Conservation (phyloP, 768 basidiomycete species). For the Strobilomyces dryophilus region DNA sequence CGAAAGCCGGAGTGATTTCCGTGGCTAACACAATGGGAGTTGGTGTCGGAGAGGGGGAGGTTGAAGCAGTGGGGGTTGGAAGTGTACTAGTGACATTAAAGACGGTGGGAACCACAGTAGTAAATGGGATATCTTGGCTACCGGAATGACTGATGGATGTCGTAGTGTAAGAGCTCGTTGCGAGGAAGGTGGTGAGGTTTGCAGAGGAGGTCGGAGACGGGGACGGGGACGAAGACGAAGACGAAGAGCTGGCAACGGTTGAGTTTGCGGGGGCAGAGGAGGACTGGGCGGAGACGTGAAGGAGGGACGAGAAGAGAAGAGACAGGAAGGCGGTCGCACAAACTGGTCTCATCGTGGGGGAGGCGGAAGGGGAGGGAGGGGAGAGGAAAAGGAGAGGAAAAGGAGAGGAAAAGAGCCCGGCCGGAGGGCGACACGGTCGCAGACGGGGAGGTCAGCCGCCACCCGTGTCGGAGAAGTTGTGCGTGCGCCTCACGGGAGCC, state of each 20-base stretch:
- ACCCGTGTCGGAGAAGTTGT: constrained; percentile 2
- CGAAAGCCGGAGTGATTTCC: constrained; percentile 82
- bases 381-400: not conserved
- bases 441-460: constrained; percentile 29
- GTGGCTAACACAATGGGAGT: constrained; percentile 48
- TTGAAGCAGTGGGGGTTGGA: constrained; percentile 44
- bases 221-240: not conserved
- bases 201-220: constrained; percentile 4
- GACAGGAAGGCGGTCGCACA: constrained; percentile 9
- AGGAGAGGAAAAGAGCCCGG: constrained; percentile 1
- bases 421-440: constrained; percentile 1
- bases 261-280: constrained; percentile 19
- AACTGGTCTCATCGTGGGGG: constrained; percentile 12
- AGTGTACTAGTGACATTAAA: constrained; percentile 60
- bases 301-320: constrained; percentile 28
- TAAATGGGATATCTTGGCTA: constrained; percentile 44
- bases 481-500: constrained; percentile 8
- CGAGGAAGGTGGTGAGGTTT: constrained; percentile 51
- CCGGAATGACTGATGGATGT: constrained; percentile 47
- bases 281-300: constrained; percentile 38
- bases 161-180: constrained; percentile 49
- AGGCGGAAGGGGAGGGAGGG: not conserved
- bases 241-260: constrained; percentile 6
- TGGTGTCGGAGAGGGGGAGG: constrained; percentile 36
- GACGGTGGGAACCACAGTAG: constrained; percentile 54